These are phyloP conservation scores for Hypoxylon sp. DNA, from an alignment of 2,329 filamentous ascomycete species.

Conservation along the genomic window DNA sequence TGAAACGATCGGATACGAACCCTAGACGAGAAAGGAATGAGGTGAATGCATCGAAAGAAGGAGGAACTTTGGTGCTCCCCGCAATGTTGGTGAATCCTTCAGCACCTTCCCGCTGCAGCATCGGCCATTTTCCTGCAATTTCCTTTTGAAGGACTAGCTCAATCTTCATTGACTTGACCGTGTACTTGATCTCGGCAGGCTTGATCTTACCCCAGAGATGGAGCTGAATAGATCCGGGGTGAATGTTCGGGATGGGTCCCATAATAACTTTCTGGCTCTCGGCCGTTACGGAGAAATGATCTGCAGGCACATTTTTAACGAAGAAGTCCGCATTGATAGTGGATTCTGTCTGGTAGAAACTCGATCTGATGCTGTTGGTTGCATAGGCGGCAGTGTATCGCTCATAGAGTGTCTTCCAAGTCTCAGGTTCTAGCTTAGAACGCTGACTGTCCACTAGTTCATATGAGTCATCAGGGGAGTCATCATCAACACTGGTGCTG, in stretches of 20 bases:
- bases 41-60: conserved; percentile 45
- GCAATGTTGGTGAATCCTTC: conserved; percentile 51
- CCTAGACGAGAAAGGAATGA: conserved; percentile 42
- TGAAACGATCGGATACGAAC: conserved; percentile 41
- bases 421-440: not conserved
- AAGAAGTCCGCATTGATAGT: conserved; percentile 59
- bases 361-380: conserved; percentile 57
- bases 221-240: conserved; percentile 68
- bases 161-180: conserved; percentile 82
- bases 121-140: conserved; percentile 77
- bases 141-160: conserved; percentile 82
- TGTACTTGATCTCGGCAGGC: conserved; percentile 70
- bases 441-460: not conserved
- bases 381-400: conserved; percentile 40
- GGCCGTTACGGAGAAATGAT: conserved; percentile 59
- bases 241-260: conserved; percentile 65
- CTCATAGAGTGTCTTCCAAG: conserved; percentile 47
- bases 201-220: conserved; percentile 78
- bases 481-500: too few species aligned
- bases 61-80: conserved; percentile 28
- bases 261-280: conserved; percentile 46
- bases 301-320: conserved; percentile 60
- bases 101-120: conserved; percentile 63
- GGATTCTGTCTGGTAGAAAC: conserved; percentile 60
- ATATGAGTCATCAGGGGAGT: too few species aligned